Conservation (phyloP, 768 basidiomycete genomes). For the Tylopilus balloui region DNA sequence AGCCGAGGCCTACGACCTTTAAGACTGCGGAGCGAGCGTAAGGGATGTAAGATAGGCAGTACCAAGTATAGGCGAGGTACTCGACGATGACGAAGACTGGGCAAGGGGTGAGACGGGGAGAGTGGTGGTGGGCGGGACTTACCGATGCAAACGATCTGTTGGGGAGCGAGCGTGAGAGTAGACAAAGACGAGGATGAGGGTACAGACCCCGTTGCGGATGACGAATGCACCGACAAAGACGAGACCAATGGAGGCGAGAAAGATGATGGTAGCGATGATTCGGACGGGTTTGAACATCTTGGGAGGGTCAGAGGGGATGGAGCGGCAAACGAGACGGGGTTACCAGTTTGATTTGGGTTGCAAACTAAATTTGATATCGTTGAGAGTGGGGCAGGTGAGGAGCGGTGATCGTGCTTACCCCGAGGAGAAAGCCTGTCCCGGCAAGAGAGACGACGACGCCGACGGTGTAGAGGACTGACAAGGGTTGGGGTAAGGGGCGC, state of each 20-base stretch:
- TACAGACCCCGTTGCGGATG: slow-evolving; percentile 56
- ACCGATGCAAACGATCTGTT: slow-evolving; percentile 67
- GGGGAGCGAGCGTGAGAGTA: not conserved
- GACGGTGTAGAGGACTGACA: slow-evolving; percentile 70
- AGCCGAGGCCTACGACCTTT: slow-evolving; percentile 52
- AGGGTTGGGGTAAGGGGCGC: not conserved
- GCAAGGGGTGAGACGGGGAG: not conserved
- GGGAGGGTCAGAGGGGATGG: not conserved
- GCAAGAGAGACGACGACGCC: slow-evolving; percentile 79
- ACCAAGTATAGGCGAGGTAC: slow-evolving; percentile 91
- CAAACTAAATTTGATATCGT: slow-evolving; percentile 46
- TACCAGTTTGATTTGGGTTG: slow-evolving; percentile 77
- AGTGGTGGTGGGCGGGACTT: slow-evolving; percentile 6
- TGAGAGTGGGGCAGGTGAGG: not conserved
- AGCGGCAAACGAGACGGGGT: slow-evolving; percentile 13
- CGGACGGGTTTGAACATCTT: slow-evolving; percentile 97
- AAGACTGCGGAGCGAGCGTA: slow-evolving; percentile 76
- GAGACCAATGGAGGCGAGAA: slow-evolving; percentile 74
- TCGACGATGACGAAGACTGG: slow-evolving; percentile 88
- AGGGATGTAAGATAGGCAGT: slow-evolving; percentile 82
- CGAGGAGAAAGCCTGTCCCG: slow-evolving; percentile 89
- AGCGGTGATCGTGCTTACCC: slow-evolving; percentile 48
- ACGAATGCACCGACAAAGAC: slow-evolving; percentile 88
- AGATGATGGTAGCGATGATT: slow-evolving; percentile 71
- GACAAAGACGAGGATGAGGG: not conserved